Evolutionary conservation across 2,329 filamentous ascomycete genomes (phyloP).

Genomic region (Massarina eburnea): DNA sequence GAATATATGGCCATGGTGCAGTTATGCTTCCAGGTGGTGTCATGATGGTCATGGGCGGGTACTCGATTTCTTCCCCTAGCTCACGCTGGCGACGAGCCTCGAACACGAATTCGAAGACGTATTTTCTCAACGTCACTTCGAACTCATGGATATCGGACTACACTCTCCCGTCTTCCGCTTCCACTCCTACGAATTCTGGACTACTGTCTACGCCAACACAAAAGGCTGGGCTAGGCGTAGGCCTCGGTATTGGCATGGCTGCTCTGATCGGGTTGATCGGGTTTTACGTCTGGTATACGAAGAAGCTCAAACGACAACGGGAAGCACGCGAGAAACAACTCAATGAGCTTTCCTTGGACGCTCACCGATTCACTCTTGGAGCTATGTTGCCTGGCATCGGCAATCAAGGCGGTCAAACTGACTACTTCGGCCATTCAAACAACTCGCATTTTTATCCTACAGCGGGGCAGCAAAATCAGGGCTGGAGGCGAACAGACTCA

Average conservation of each 20-base stretch:
- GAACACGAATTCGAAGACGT: constrained; percentile 48
- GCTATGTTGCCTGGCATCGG: constrained; percentile 40
- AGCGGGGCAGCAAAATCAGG: constrained; percentile 24
- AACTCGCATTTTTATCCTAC: constrained; percentile 31
- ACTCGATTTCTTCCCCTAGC: constrained; percentile 49
- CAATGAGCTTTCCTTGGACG: constrained; percentile 53
- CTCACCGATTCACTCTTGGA: constrained; percentile 49
- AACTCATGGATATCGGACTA: constrained; percentile 61
- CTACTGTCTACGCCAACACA: constrained; percentile 47
- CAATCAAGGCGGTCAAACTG: constrained; percentile 44
- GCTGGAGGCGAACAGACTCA: constrained; percentile 33
- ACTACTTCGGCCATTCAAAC: constrained; percentile 28
- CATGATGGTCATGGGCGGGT: constrained; percentile 64
- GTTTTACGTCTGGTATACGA: constrained; percentile 52
- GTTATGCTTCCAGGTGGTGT: constrained; percentile 62
- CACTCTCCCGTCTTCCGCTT: constrained; percentile 45
- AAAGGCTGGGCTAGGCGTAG: constrained; percentile 49
- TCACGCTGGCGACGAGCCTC: constrained; percentile 41
- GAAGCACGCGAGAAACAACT: constrained; percentile 57
- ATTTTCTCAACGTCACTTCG: constrained; percentile 65
- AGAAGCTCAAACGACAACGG: constrained; percentile 43
- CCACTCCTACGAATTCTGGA: constrained; percentile 23
- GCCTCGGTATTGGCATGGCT: constrained; percentile 49
- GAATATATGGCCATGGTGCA: constrained; percentile 64
- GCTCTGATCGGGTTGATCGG: constrained; percentile 44